These are phyloP conservation scores for Lepiota brunneoincarnata DNA, from an alignment of 768 basidiomycete species.

Conservation along the genomic window DNA sequence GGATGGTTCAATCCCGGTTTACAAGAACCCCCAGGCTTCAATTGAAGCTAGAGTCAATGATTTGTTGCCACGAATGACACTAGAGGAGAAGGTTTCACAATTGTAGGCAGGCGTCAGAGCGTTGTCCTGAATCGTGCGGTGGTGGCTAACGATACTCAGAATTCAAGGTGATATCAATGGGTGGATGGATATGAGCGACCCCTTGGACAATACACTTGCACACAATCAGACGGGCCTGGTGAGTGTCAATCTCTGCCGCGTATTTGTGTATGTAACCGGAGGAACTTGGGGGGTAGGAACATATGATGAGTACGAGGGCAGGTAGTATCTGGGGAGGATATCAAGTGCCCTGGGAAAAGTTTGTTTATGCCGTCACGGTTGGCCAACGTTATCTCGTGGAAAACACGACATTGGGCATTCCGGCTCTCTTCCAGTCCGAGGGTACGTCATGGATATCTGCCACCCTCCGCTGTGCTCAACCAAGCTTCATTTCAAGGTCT, in stretches of 20 bases:
- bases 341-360: conserved; percentile 57
- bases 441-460: conserved; percentile 24
- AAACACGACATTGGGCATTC: conserved; percentile 71
- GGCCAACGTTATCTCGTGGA: conserved; percentile 68
- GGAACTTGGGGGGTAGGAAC: conserved; percentile 32
- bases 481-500: conserved; percentile 39
- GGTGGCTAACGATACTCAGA: conserved; percentile 25
- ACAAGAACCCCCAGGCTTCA: conserved; percentile 58
- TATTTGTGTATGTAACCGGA: background rate
- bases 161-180: conserved; percentile 66
- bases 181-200: conserved; percentile 61
- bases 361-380: conserved; percentile 52
- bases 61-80: conserved; percentile 60
- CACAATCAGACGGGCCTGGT: conserved; percentile 61
- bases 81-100: conserved; percentile 67
- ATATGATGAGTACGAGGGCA: conserved; percentile 53
- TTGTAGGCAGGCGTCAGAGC: conserved; percentile 36
- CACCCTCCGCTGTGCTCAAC: background rate
- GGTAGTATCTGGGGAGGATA: conserved; percentile 71
- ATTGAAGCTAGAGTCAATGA: conserved; percentile 63
- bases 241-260: conserved; percentile 6
- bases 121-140: background rate
- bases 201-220: conserved; percentile 55
- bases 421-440: conserved; percentile 62
- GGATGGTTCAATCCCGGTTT: conserved; percentile 51